Percentiles rank a stretch among this genome's conserved stretches.
phyloP scores from a whole-genome alignment of 352 stramenopile genomes.

The Globisporangium okanoganense region DNA sequence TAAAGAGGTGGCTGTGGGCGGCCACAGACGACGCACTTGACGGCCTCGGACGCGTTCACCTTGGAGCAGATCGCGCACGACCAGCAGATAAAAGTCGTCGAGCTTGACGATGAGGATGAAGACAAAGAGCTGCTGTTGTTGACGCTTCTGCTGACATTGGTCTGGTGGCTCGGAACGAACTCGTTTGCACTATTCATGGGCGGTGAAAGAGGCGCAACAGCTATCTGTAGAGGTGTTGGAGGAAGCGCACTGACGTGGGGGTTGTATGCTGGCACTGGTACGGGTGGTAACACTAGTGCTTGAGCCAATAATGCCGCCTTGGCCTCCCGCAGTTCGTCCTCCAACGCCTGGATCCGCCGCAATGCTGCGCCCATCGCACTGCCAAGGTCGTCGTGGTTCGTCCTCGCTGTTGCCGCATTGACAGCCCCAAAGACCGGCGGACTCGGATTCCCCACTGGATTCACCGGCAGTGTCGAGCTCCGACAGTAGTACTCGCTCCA shows the following conservation, averaged over 20 bases:
- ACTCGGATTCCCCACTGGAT: constrained; percentile 36
- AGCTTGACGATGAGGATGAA: neutral
- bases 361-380: constrained; percentile 51
- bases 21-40: constrained; percentile 73
- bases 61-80: constrained; percentile 76
- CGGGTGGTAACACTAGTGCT: neutral
- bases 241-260: neutral
- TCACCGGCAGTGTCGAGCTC: constrained; percentile 37
- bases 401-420: constrained; percentile 11
- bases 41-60: constrained; percentile 34
- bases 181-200: constrained; percentile 1
- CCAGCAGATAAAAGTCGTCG: constrained; percentile 38
- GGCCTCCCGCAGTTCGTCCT: constrained; percentile 43
- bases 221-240: neutral
- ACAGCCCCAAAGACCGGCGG: constrained; percentile 34
- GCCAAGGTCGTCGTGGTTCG: constrained; percentile 49
- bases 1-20: constrained; percentile 29
- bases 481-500: constrained; percentile 85
- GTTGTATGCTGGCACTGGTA: neutral
- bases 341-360: constrained; percentile 42
- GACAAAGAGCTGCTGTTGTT: neutral
- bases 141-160: neutral
- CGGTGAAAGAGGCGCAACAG: neutral
- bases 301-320: neutral
- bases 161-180: neutral